Percentiles rank a stretch among this genome's conserved stretches.
phyloP scores from a whole-genome alignment of 805 yeast genomes.

The Candida broadrunensis region DNA sequence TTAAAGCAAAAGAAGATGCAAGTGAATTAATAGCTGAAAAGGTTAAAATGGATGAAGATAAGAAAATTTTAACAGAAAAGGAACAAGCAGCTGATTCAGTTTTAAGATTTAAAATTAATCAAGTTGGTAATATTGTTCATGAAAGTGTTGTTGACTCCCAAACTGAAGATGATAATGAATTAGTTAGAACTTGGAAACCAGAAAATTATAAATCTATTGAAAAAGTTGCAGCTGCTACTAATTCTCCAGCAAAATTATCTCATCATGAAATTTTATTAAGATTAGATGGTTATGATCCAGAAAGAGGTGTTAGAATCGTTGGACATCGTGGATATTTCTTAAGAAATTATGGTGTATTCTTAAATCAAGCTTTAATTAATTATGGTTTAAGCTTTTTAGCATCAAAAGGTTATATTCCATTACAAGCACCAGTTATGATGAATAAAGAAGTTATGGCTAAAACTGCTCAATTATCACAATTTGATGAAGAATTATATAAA shows the following conservation, averaged over 20 bases:
- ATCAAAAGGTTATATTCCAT: constrained; percentile 74
- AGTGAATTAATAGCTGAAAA: constrained; percentile 76
- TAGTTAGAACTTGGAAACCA: constrained; percentile 87
- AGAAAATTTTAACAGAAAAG: constrained; percentile 57
- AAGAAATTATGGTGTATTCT: constrained; percentile 92
- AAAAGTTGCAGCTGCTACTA: constrained; percentile 72
- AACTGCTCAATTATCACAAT: constrained; percentile 96
- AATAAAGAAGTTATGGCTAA: constrained; percentile 99
- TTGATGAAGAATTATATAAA: constrained; percentile 97
- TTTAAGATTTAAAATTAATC: constrained; percentile 78
- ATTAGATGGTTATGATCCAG: constrained; percentile 97
- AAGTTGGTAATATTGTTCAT: constrained; percentile 92
- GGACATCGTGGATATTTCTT: constrained; percentile 99
- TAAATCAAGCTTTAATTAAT: constrained; percentile 97
- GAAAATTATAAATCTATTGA: constrained; percentile 59
- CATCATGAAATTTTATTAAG: constrained; percentile 94
- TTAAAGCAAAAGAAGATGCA: constrained; percentile 95
- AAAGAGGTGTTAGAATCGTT: constrained; percentile 94
- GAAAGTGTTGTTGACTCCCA: constrained; percentile 82
- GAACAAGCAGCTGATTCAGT: constrained; percentile 80
- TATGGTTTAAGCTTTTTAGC: constrained; percentile 87
- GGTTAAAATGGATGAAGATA: constrained; percentile 68
- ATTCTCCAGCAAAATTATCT: constrained; percentile 73
- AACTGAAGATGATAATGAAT: constrained; percentile 88
- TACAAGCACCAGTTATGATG: constrained; percentile 99